phyloP scores from a whole-genome alignment of 2,329 filamentous ascomycete species.

The Arthrobotrys sphaeroides region DNA sequence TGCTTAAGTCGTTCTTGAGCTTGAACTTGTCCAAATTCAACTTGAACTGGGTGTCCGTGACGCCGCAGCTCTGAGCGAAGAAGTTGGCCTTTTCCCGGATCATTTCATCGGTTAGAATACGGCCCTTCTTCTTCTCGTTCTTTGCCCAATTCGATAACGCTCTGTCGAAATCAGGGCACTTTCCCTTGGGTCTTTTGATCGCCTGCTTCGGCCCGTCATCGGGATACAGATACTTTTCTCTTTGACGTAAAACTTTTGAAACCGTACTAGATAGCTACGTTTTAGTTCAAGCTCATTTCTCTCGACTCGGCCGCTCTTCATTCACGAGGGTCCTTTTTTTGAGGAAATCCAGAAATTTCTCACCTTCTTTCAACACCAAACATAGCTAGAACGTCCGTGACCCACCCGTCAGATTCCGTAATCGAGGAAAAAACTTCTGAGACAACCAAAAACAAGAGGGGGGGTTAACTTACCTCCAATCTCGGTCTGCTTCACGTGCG shows the following conservation, averaged over 20 bases:
- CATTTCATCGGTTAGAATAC: constrained; percentile 77
- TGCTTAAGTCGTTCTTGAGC: constrained; percentile 76
- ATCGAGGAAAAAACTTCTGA: constrained; percentile 6
- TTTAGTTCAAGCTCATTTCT: constrained; percentile 47
- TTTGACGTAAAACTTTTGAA: constrained; percentile 94
- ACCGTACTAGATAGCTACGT: constrained; percentile 76
- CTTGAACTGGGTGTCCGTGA: constrained; percentile 76
- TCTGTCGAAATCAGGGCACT: constrained; percentile 89
- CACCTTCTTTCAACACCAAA: constrained; percentile 99
- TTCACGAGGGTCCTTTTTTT: not conserved
- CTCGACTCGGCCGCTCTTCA: too few relatives aligned
- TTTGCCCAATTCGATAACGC: constrained; percentile 86
- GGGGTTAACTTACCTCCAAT: constrained; percentile 75
- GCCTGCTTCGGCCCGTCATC: constrained; percentile 82
- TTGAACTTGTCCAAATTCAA: constrained; percentile 91
- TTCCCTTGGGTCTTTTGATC: constrained; percentile 82
- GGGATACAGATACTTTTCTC: constrained; percentile 88
- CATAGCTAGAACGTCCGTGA: constrained; percentile 67
- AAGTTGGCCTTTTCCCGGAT: constrained; percentile 85
- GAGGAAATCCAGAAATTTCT: constrained; percentile 56
- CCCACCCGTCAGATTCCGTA: constrained; percentile 32
- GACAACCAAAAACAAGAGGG: not conserved
- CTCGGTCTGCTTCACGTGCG: constrained; percentile 90
- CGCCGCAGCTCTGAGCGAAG: constrained; percentile 78
- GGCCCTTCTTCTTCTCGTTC: constrained; percentile 80